A percentile compares a stretch with the other conserved stretches of the same genome.
These are phyloP conservation scores for Oemleria cerasiformis DNA, from an alignment of 306 rosid genomes.

Conservation along the genomic window DNA sequence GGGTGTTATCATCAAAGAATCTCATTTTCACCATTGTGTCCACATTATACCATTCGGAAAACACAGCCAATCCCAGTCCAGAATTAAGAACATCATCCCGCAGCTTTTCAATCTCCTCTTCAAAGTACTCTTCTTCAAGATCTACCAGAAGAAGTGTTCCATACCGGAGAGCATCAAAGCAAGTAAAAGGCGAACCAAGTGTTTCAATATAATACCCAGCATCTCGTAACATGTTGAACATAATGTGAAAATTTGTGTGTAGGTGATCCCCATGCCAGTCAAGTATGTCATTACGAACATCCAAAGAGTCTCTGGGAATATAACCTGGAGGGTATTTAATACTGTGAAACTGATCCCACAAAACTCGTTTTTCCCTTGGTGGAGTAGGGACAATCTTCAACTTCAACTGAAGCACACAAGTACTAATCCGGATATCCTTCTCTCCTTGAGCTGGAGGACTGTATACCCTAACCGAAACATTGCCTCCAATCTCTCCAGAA, in stretches of 20 bases:
- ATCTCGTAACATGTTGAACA: slow-evolving; percentile 93
- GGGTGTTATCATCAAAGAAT: slow-evolving; percentile 90
- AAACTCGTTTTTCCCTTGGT: slow-evolving; percentile 69
- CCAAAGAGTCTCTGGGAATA: slow-evolving; percentile 95
- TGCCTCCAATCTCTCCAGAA: slow-evolving; percentile 91
- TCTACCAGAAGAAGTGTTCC: slow-evolving; percentile 93
- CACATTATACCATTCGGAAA: slow-evolving; percentile 97
- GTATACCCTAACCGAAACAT: slow-evolving; percentile 72
- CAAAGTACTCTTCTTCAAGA: slow-evolving; percentile 93
- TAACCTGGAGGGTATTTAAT: slow-evolving; percentile 98
- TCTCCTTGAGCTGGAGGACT: slow-evolving; percentile 87
- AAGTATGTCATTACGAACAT: slow-evolving; percentile 96
- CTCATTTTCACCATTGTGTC: slow-evolving; percentile 98
- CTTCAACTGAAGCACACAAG: slow-evolving; percentile 85
- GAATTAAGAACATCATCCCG: slow-evolving; percentile 77
- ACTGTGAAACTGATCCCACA: slow-evolving; percentile 99
- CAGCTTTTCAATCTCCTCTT: slow-evolving; percentile 93
- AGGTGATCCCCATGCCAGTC: slow-evolving; percentile 99
- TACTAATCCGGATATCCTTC: slow-evolving; percentile 44
- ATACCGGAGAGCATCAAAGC: slow-evolving; percentile 88
- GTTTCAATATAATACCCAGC: slow-evolving; percentile 86
- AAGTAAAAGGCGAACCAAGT: slow-evolving; percentile 91
- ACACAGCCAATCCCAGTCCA: slow-evolving; percentile 85
- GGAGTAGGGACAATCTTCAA: slow-evolving; percentile 88
- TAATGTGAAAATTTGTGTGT: slow-evolving; percentile 90